Evolutionary conservation across 352 stramenopile species (phyloP), one percentile per base, ranked within the genome.

Genomic region (Pythium rhizo-oryzae): DNA sequence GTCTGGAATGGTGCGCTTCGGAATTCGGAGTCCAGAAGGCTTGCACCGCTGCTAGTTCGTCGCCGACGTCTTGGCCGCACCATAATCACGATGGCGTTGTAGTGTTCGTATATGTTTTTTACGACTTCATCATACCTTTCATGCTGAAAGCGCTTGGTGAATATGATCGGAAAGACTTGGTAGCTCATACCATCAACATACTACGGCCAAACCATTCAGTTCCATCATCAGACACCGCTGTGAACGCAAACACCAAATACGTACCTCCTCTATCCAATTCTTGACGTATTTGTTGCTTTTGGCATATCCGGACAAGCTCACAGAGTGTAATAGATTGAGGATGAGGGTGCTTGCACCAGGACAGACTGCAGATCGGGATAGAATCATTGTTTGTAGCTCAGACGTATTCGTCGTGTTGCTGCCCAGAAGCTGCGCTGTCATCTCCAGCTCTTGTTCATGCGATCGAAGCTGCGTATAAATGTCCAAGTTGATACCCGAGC

Each of bases 181-280:
- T 84, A 72, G 57, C 79, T 85, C 76, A 92, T 81, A n/a, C 84
- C 84, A 35, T 85, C 74, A 18, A 91, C 63, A 61, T 92, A 92
- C 84, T 92, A 59, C 4, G 4, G 21, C 55, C 55, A 47, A 33
- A 56, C 19, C n/a, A 51, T 21, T n/a, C 2, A 62, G 51, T 25
- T 46, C 41, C 41, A 58, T n/a, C 13, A 25, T 15, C 4, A 28
- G 28, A 57, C 37, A 43, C 37, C 9, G 18, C 23, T 19, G 6
- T n/a, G n/a, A n/a, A 11, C 6, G n/a, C 12, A 53, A n/a, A 46
- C 5, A 55, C n/a, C 9, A 12, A 18, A 2, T 0, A 28, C 61
- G 43, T 37, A 91, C 82, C 80, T 92, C 84, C 50, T 89, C 74
- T 56, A 91, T 80, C 84, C 84, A 92, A 12, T 69, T 59, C 62